Evolutionary conservation across 208 protist genomes (phyloP), one percentile per base, ranked within the genome.

Genomic region (Acanthamoeba culbertsoni): DNA sequence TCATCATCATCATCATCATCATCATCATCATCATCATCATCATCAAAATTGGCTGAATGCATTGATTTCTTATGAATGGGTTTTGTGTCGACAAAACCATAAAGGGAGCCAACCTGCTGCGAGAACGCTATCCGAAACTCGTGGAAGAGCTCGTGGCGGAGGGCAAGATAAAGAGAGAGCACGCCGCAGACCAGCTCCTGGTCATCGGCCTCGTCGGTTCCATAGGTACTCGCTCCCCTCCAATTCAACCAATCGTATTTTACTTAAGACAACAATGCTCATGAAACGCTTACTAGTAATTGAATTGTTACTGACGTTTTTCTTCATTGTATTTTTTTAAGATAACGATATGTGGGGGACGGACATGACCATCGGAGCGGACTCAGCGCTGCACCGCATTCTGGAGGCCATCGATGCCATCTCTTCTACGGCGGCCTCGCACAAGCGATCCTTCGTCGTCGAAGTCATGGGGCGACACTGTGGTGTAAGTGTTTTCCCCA

Each of bases 321-420:
- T 62, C 53, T 16, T n/a, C n/a, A n/a, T n/a, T n/a, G n/a, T n/a
- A n/a, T n/a, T n/a, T n/a, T n/a, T n/a, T n/a, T n/a, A n/a, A 90
- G 96, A 97, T 53, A 97, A 97, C 91, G 96, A 97, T 86, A 96
- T 97, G 96, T 94, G 82, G 94, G 94, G 95, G 7, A 95, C 95
- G 18, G 94, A 96, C 40, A 75, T 94, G 20, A 96, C 96, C 1
- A 97, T 97, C 42, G 95, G 95, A 62, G 89, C 93, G 16, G 95
- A 97, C 77, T 95, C 95, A 26, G 95, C 96, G 7, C 71, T 96
- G 2, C 45, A 95, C 26, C 88, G 95, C 51, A 97, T 97, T 35
- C 28, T 95, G 0, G 96, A 97, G 48, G 79, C 94, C 43, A 91
- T 97, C 26, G 96, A 97, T 93, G 88, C 95, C n/a, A 94, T 96